These are phyloP conservation scores for Parsonsia alboflavescens DNA, from an alignment of 257 asterid species.

Conservation along the genomic window DNA sequence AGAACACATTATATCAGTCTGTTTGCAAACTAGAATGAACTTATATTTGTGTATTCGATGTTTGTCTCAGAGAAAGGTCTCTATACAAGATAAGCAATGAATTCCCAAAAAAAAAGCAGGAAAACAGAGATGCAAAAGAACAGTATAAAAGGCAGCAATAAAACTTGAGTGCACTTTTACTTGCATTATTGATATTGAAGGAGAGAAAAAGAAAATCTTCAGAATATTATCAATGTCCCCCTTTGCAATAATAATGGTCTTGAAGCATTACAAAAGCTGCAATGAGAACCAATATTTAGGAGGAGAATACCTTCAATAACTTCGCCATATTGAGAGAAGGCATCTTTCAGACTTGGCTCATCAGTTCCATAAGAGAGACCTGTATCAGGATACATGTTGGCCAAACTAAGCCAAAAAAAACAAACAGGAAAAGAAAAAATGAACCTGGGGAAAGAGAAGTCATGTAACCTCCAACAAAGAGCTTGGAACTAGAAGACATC, in stretches of 20 bases:
- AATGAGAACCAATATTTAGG: not conserved
- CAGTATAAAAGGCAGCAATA: not conserved
- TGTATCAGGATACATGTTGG: slow-evolving; percentile 19
- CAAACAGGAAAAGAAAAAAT: not conserved
- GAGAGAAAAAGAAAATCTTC: not conserved
- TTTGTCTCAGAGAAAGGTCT: not conserved
- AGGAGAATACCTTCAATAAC: slow-evolving; percentile 55
- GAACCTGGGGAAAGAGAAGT: slow-evolving; percentile 1
- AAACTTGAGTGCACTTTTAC: not conserved
- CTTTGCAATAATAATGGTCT: not conserved
- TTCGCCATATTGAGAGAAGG: slow-evolving; percentile 70
- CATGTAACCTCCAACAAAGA: slow-evolving; percentile 78
- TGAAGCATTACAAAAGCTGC: not conserved
- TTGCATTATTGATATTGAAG: not conserved
- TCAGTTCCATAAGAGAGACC: slow-evolving; percentile 80
- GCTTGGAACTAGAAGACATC: slow-evolving; percentile 50
- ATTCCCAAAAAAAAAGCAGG: not conserved
- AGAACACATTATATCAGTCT: not conserved
- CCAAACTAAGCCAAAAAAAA: not conserved
- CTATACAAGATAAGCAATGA: not conserved
- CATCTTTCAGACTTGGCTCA: slow-evolving; percentile 56
- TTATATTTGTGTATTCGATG: not conserved
- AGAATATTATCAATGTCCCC: not conserved
- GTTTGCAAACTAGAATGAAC: not conserved
- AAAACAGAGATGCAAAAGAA: not conserved